Conservation (phyloP, 2,329 filamentous ascomycete species). For the Botrytis squamosa region DNA sequence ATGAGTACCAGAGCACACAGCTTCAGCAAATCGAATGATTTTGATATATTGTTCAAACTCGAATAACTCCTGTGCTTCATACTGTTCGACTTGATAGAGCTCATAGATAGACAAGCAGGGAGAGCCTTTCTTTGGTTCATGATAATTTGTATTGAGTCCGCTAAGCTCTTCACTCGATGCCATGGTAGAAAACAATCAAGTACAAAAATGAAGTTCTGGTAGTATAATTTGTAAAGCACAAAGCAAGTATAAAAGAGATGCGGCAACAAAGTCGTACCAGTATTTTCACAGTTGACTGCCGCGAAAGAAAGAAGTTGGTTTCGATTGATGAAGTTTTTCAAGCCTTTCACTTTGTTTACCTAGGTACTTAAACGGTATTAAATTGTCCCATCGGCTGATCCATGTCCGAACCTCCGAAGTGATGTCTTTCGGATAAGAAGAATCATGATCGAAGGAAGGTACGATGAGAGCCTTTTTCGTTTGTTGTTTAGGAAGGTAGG, state of each 20-base stretch:
- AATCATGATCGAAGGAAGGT: background rate
- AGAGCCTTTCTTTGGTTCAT: background rate
- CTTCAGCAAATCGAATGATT: conserved; percentile 13
- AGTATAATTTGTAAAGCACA: background rate
- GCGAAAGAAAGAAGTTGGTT: background rate
- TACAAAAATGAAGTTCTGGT: background rate
- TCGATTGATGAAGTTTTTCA: background rate
- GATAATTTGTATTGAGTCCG: no score
- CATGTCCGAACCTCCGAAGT: background rate
- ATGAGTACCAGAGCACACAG: conserved; percentile 9
- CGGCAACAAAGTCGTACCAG: no score
- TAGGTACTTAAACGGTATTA: background rate
- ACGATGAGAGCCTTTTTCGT: background rate
- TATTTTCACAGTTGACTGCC: background rate
- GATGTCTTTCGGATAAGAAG: background rate
- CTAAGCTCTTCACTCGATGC: background rate
- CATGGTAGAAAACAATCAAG: conserved; percentile 6
- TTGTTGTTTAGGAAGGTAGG: background rate
- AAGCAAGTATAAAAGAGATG: background rate
- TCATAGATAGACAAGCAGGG: background rate
- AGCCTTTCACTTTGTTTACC: background rate
- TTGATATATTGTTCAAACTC: conserved; percentile 15
- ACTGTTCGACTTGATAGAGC: background rate
- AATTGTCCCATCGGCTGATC: background rate
- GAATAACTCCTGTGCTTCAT: background rate